Conservation (phyloP, 1,284 basidiomycete genomes). For the Cryptococcus sp. region DNA sequence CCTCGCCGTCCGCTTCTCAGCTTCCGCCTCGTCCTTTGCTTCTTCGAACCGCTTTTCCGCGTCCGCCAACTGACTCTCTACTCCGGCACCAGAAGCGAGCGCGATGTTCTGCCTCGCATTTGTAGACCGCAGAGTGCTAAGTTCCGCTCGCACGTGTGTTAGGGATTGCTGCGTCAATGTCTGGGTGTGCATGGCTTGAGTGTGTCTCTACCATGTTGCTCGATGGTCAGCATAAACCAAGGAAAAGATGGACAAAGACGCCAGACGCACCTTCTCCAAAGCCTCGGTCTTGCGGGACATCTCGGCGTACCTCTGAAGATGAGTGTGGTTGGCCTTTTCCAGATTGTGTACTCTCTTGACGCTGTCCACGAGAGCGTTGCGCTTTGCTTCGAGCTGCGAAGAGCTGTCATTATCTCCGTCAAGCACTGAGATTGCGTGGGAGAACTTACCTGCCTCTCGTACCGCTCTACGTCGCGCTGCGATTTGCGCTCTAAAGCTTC, state of each 20-base stretch:
- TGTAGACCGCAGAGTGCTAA: constrained; percentile 33
- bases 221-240: constrained; percentile 6
- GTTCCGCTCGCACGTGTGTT: constrained; percentile 43
- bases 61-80: constrained; percentile 56
- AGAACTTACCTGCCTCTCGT: constrained; percentile 45
- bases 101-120: constrained; percentile 27
- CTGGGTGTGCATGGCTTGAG: constrained; percentile 62
- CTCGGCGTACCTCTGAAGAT: constrained; percentile 44
- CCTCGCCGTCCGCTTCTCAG: constrained; percentile 68
- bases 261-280: constrained; percentile 50
- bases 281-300: constrained; percentile 43
- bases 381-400: constrained; percentile 41
- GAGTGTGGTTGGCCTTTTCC: constrained; percentile 48
- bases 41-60: constrained; percentile 67
- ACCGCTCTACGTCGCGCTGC: constrained; percentile 52
- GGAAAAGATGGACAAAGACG: neutral
- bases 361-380: constrained; percentile 42
- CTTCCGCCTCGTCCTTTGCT: constrained; percentile 76
- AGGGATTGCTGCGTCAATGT: constrained; percentile 49
- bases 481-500: constrained; percentile 77
- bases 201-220: constrained; percentile 62
- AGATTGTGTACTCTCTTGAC: constrained; percentile 42
- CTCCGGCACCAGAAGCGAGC: constrained; percentile 26
- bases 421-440: constrained; percentile 17
- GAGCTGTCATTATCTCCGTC: constrained; percentile 1